Evolutionary conservation across 2,329 filamentous ascomycete species (phyloP), one percentile per base, ranked within the genome.

Genomic region (Hirsutella rhossiliensis): DNA sequence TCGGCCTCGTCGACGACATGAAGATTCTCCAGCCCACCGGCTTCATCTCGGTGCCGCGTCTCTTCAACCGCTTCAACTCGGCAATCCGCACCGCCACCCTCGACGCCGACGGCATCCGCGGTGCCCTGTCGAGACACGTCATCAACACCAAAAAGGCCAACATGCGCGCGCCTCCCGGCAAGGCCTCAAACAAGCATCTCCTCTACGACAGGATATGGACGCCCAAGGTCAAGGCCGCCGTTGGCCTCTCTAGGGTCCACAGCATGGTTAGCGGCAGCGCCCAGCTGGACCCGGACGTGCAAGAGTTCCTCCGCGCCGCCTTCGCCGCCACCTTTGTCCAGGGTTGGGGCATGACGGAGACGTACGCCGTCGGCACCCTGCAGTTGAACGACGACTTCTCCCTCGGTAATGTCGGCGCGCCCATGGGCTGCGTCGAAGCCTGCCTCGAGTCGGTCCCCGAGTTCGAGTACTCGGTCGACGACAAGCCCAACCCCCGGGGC

Each of bases 321-420:
- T 86, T 94, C 50, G 83, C 76, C 47, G 85, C 82, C 63, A 72
- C 80, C 56, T 84, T 97, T 56, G 63, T 77, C 29, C 90, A 97
- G 65, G 92, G 90, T 28, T 98, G 90, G 62, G 92, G 92, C 41
- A 72, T 98, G 62, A 98, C 92, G 1, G 92, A 98, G 66, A 85
- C 88, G 1, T 96, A 94, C 57, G 88, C 89, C 38, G 76, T 83
- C 28, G 79, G 76, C 19, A 73, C 82, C 12, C 75, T 78, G 31
- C 92, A 97, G 66, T 56, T 76, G 11, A 62, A 68, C 2, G 73
- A 74, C 40, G 92, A 98, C 62, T 80, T 85, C 58, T 75, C 73
- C 9, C 68, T 81, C 5, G 88, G 87, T 48, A 94, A 88, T 65
- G 90, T 90, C 53, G 92, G 92, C 43, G 79, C 75, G 5, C 73